Base-by-base conservation (phyloP, 2,329 filamentous ascomycete genomes). In the Claviceps monticola region DNA sequence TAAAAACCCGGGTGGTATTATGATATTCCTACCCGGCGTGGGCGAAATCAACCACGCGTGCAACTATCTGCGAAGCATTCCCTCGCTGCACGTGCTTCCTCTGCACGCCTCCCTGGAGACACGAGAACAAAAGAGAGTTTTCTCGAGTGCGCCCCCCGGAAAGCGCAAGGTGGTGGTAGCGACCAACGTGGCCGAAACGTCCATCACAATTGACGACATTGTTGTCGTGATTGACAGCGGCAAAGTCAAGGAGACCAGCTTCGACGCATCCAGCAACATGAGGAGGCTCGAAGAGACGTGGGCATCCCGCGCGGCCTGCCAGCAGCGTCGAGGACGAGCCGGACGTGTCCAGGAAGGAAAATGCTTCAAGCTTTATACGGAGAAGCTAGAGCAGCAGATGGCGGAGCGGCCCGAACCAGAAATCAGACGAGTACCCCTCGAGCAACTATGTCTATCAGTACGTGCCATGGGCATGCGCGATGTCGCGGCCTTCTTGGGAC, bases 121-220 rank as follows among this genome's bases (percentile, higher is more conserved):
- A 9, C 77, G 77, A 2, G 91, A 97, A 60, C 93, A 98, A 66
- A 84, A 86, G 55, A 79, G 82, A 23, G 93, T 98, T 0, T 98
- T 98, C 64, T 75, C 80, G 29, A 74, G 75, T 14, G 71, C 93
- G 4, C 90, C 91, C 0, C 66, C 71, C 2, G 89, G 89, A 0
- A 90, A 88, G 68, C 79, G 93, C 38, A 98, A 98, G 68, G 80
- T 98, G 13, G 86, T 98, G 37, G 87, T 91, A 6, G 88, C 93
- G 1, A 98, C 93, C 45, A 98, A 98, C 61, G 91, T 98, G 2
- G 93, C 93, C 2, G 93, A 98, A 66, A 98, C 93, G 0, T 97
- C 93, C 2, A 97, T 98, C 64, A 98, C 93, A 0, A 98, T 98
- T 54, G 90, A 96, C 63, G 93, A 98, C 63, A 87, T 98, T 50